These are phyloP conservation scores for Choricystis sp. DNA, from an alignment of 139 green algal genomes.

Conservation along the genomic window DNA sequence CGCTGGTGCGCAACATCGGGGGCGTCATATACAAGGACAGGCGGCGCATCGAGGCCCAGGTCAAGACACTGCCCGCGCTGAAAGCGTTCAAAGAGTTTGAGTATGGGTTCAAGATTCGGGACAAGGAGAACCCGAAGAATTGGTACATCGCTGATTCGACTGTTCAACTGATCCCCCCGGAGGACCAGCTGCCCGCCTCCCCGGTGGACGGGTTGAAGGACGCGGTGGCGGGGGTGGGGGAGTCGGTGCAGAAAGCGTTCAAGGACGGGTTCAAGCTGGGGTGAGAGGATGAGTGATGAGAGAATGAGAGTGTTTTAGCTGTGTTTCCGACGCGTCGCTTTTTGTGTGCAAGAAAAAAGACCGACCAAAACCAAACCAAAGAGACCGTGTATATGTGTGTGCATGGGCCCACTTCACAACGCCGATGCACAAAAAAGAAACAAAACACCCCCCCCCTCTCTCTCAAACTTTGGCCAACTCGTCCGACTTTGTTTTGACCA, in stretches of 20 bases:
- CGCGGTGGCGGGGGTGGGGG: background rate
- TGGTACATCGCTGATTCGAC: constrained; percentile 28
- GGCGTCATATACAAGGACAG: constrained; percentile 37
- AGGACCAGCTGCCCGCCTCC: constrained; percentile 18
- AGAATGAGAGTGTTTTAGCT: no score
- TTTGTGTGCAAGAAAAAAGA: no score
- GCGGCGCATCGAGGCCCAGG: constrained; percentile 6
- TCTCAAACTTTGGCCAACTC: constrained; percentile 73
- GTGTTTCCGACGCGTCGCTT: no score
- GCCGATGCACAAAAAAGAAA: no score
- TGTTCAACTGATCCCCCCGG: constrained; percentile 31
- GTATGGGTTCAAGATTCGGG: constrained; percentile 61
- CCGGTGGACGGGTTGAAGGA: constrained; percentile 7
- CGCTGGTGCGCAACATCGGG: constrained; percentile 39
- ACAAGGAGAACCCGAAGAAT: constrained; percentile 36
- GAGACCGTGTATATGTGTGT: no score
- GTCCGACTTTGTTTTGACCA: constrained; percentile 66
- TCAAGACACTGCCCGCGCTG: constrained; percentile 15
- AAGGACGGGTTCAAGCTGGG: background rate
- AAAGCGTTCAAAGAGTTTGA: constrained; percentile 40
- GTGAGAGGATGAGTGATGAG: background rate
- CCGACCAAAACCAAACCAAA: no score
- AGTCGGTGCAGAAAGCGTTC: background rate
- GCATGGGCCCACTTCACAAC: no score
- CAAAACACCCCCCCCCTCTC: no score